Conservation (phyloP, 2,329 filamentous ascomycete species). For the Dactylellina drechsleri region DNA sequence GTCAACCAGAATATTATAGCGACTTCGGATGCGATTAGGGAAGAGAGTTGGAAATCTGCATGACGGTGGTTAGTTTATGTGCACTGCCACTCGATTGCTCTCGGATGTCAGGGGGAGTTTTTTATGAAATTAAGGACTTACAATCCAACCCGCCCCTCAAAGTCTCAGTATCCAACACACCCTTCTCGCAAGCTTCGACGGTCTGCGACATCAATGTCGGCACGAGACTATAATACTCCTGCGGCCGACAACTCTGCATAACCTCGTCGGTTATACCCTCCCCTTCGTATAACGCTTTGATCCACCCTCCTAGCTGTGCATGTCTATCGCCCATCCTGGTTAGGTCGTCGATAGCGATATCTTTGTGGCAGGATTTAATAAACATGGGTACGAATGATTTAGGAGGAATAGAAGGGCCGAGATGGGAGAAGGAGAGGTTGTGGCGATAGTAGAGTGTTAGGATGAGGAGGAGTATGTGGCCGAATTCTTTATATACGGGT, state of each 20-base stretch:
- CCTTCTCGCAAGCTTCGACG: conserved; percentile 74
- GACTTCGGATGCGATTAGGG: conserved; percentile 80
- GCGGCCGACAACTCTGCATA: conserved; percentile 82
- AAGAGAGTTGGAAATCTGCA: conserved; percentile 78
- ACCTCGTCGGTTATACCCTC: conserved; percentile 80
- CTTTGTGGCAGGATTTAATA: conserved; percentile 63
- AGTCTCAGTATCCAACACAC: conserved; percentile 73
- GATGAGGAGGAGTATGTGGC: conserved; percentile 77
- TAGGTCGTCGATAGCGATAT: conserved; percentile 67
- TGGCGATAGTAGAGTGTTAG: conserved; percentile 81
- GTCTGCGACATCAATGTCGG: conserved; percentile 81
- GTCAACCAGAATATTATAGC: conserved; percentile 77
- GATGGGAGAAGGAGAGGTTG: conserved; percentile 71
- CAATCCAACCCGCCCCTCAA: conserved; percentile 81
- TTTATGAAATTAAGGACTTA: conserved; percentile 60
- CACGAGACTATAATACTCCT: conserved; percentile 82
- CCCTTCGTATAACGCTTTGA: conserved; percentile 78
- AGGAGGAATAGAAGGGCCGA: conserved; percentile 68
- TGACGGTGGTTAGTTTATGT: conserved; percentile 4
- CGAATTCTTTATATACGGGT: conserved; percentile 86
- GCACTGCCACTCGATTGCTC: not conserved
- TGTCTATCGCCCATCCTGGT: conserved; percentile 70
- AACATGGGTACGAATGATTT: conserved; percentile 58
- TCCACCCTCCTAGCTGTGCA: conserved; percentile 76
- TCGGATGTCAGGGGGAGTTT: not conserved